A percentile compares a stretch with the other conserved stretches of the same genome.
These are phyloP conservation scores for Lactarius indigo DNA, from an alignment of 768 basidiomycete species.

Conservation along the genomic window DNA sequence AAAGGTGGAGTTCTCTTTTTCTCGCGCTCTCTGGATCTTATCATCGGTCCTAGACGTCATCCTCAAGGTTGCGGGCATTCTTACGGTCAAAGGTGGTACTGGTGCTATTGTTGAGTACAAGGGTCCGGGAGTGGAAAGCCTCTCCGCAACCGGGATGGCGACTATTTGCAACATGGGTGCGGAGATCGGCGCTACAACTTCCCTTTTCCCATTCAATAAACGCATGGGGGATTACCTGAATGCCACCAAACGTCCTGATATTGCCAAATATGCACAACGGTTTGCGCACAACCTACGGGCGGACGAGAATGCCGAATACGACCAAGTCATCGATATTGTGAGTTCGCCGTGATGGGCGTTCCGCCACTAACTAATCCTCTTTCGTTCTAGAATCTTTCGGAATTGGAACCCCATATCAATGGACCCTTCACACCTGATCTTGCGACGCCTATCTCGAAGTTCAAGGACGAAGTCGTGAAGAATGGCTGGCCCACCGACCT, in stretches of 20 bases:
- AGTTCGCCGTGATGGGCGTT: conserved; percentile 30
- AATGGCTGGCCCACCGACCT: conserved; percentile 97
- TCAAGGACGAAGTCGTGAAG: conserved; percentile 85
- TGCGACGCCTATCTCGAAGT: conserved; percentile 96
- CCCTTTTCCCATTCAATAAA: conserved; percentile 96
- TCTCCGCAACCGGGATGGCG: conserved; percentile 98
- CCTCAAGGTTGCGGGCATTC: conserved; percentile 97
- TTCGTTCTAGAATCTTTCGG: conserved; percentile 74
- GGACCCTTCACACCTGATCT: conserved; percentile 99
- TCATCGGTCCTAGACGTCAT: conserved; percentile 70
- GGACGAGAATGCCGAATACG: conserved; percentile 88
- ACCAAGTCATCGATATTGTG: conserved; percentile 89
- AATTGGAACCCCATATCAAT: conserved; percentile 99
- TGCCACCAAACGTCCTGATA: conserved; percentile 88
- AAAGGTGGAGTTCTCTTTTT: conserved; percentile 57
- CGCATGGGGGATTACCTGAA: conserved; percentile 93
- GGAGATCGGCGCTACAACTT: conserved; percentile 98
- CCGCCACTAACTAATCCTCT: conserved; percentile 1
- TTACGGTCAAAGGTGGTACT: conserved; percentile 99
- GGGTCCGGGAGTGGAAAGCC: conserved; percentile 90
- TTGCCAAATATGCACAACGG: conserved; percentile 82
- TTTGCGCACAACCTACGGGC: conserved; percentile 90
- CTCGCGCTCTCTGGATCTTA: conserved; percentile 3
- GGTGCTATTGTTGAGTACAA: conserved; percentile 98
- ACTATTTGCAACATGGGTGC: conserved; percentile 99